Conservation (phyloP, 2,329 filamentous ascomycete species). For the Aspergillus fumigatus region DNA sequence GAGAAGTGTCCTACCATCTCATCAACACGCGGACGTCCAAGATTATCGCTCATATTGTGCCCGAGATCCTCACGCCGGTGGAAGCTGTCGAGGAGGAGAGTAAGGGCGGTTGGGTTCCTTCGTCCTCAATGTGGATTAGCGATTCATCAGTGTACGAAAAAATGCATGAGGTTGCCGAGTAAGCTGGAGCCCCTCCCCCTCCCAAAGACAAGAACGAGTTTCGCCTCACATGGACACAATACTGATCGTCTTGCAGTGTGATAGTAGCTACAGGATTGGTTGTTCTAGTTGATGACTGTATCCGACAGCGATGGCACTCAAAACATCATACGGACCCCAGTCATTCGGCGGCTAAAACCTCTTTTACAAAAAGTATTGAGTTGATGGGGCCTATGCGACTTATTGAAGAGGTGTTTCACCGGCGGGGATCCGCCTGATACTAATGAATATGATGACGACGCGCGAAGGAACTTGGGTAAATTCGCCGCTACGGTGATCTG, state of each 20-base stretch:
- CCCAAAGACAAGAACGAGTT: slow-evolving; percentile 2
- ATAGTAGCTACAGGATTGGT: slow-evolving; percentile 87
- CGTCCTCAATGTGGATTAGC: slow-evolving; percentile 85
- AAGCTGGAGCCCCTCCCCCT: slow-evolving; percentile 39
- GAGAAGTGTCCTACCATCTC: slow-evolving; percentile 73
- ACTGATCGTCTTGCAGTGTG: slow-evolving; percentile 52
- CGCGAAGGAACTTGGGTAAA: neutral
- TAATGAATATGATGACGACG: neutral
- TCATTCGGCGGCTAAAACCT: slow-evolving; percentile 49
- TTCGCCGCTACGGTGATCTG: neutral
- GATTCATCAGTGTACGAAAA: slow-evolving; percentile 65
- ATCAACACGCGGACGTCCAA: slow-evolving; percentile 60
- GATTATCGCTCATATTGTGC: slow-evolving; percentile 78
- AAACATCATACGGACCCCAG: slow-evolving; percentile 50
- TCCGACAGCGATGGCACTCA: slow-evolving; percentile 69
- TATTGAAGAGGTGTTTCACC: slow-evolving; percentile 61
- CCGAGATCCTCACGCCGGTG: slow-evolving; percentile 66
- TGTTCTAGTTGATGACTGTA: slow-evolving; percentile 84
- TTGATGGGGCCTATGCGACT: slow-evolving; percentile 59
- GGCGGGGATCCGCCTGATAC: slow-evolving; percentile 37
- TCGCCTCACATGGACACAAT: slow-evolving; percentile 7
- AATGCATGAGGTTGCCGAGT: slow-evolving; percentile 82
- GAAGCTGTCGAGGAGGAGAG: slow-evolving; percentile 67
- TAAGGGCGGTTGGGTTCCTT: slow-evolving; percentile 85
- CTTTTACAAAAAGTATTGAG: slow-evolving; percentile 55